Conservation (phyloP, 176 grass and related monocot genomes). For the Alloteropsis semialata region DNA sequence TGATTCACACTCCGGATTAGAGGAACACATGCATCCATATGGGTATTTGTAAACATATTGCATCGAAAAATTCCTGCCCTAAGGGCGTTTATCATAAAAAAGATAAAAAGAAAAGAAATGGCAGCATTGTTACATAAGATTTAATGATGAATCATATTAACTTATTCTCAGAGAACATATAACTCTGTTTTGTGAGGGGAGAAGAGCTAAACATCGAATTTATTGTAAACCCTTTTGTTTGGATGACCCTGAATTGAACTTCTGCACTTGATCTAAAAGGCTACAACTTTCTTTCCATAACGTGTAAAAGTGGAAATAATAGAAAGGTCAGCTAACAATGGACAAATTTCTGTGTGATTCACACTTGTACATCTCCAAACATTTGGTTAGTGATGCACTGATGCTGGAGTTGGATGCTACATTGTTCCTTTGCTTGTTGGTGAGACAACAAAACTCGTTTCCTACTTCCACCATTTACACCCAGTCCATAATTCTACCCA, state of each 20-base stretch:
- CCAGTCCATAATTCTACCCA: neutral
- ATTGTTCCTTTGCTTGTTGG: neutral
- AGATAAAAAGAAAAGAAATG: neutral
- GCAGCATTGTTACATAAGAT: neutral
- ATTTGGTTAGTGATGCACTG: constrained; percentile 13
- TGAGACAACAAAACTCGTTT: neutral
- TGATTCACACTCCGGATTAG: neutral
- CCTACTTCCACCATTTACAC: neutral
- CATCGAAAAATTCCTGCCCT: neutral
- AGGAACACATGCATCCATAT: neutral
- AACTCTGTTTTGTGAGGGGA: neutral
- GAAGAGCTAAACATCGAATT: neutral
- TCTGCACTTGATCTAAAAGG: neutral
- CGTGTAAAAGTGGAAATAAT: neutral
- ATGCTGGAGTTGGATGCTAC: neutral
- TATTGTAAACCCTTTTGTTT: neutral
- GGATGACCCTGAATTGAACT: neutral
- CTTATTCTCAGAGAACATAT: neutral
- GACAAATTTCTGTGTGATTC: neutral
- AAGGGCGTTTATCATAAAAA: neutral
- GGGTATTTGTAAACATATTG: neutral
- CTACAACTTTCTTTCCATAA: neutral
- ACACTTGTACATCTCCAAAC: neutral
- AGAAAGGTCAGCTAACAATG: neutral
- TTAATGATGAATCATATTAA: neutral